A percentile compares a stretch with the other conserved stretches of the same genome.
phyloP scores from a whole-genome alignment of 2,329 filamentous ascomycete genomes.

The Fusarium equiseti region DNA sequence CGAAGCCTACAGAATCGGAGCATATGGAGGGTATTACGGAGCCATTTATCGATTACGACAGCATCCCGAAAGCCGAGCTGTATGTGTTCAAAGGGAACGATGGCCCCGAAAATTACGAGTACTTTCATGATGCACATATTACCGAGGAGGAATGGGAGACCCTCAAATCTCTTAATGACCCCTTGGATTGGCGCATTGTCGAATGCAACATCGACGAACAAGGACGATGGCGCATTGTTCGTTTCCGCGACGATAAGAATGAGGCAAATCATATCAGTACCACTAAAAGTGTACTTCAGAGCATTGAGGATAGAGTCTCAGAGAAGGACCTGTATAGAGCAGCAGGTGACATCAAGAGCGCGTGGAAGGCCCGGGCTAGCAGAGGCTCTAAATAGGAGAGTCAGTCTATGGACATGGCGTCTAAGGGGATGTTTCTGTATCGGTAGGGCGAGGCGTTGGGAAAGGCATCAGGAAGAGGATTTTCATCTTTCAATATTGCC shows the following conservation, averaged over 20 bases:
- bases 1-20: constrained; percentile 77
- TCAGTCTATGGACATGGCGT: constrained; percentile 31
- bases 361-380: constrained; percentile 74
- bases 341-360: constrained; percentile 78
- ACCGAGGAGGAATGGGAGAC: constrained; percentile 84
- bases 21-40: constrained; percentile 73
- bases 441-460: constrained; percentile 41
- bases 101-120: constrained; percentile 67
- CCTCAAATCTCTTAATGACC: constrained; percentile 78
- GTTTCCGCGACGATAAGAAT: constrained; percentile 92
- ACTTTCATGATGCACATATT: constrained; percentile 76
- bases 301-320: constrained; percentile 86
- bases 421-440: constrained; percentile 26
- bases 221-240: constrained; percentile 84
- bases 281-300: constrained; percentile 87
- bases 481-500: not conserved
- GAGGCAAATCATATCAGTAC: constrained; percentile 91
- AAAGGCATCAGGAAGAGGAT: constrained; percentile 1
- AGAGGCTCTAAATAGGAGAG: constrained; percentile 63
- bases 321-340: constrained; percentile 81
- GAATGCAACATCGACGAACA: constrained; percentile 87
- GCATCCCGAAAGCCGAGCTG: constrained; percentile 79
- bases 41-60: constrained; percentile 82
- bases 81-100: constrained; percentile 74
- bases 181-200: constrained; percentile 87